A percentile compares a stretch with the other conserved stretches of the same genome.
Conservation (phyloP, 176 grass and related monocot genomes). For the Olyra latifolia region DNA sequence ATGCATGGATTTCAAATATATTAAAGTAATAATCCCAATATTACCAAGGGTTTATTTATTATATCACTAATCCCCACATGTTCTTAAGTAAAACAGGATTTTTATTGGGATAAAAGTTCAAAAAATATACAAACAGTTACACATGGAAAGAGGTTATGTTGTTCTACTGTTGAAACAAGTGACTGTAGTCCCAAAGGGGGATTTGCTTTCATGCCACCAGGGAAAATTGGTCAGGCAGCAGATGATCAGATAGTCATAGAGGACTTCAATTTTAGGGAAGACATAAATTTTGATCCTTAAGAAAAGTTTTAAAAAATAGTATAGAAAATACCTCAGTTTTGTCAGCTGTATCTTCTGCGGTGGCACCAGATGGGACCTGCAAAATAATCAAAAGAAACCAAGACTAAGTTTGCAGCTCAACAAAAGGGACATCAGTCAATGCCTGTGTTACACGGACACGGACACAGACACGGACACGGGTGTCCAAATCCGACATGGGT, state of each 20-base stretch:
- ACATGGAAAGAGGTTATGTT: not conserved
- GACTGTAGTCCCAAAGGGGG: not conserved
- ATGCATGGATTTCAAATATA: not conserved
- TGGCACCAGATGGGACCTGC: slow-evolving; percentile 80
- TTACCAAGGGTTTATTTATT: not conserved
- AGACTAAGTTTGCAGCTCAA: slow-evolving; percentile 17
- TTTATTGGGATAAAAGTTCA: no score
- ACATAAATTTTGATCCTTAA: not conserved
- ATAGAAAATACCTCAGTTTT: slow-evolving; percentile 48
- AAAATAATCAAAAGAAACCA: slow-evolving; percentile 41
- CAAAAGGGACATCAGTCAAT: not conserved
- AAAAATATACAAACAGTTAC: not conserved
- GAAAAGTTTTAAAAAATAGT: not conserved
- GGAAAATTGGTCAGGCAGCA: not conserved
- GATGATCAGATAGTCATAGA: slow-evolving; percentile 7
- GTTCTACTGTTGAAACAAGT: slow-evolving; percentile 7
- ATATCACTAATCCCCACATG: not conserved
- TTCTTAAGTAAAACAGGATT: slow-evolving; percentile 10
- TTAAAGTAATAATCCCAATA: not conserved
- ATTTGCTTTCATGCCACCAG: not conserved
- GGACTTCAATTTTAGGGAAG: not conserved
- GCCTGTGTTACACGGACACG: no score
- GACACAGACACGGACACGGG: no score
- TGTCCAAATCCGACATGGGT: no score
- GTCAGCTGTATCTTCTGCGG: slow-evolving; percentile 52